phyloP scores from a whole-genome alignment of 768 basidiomycete genomes.

The Mycena galopus region DNA sequence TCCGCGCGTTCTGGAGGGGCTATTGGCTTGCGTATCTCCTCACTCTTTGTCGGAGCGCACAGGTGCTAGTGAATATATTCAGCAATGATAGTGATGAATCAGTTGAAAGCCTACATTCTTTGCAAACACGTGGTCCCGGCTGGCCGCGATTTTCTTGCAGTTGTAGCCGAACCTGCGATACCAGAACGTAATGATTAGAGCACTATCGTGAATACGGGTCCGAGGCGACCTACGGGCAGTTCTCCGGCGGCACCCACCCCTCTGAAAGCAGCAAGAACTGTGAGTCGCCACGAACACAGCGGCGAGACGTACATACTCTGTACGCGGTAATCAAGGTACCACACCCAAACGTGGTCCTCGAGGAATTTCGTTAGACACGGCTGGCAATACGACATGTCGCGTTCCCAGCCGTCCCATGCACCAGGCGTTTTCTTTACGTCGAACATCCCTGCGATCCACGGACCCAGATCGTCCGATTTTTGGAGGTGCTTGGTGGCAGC shows the following conservation, averaged over 20 bases:
- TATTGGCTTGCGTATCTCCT: no score
- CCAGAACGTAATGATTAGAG: no score
- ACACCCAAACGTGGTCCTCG: constrained; percentile 26
- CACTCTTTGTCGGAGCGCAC: background rate
- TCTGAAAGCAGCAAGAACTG: background rate
- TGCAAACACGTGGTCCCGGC: background rate
- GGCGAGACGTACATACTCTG: background rate
- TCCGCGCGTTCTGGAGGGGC: no score
- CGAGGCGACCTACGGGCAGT: background rate
- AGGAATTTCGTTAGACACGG: constrained; percentile 23
- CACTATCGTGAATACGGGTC: no score
- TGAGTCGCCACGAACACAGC: background rate
- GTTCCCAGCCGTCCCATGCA: background rate
- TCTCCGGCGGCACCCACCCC: background rate
- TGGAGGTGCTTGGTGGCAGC: background rate
- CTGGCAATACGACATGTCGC: constrained; percentile 18
- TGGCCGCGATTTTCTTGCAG: background rate
- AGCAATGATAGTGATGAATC: background rate
- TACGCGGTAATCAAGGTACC: constrained; percentile 4
- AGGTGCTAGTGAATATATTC: background rate
- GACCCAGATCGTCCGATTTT: background rate
- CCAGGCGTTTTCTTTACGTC: background rate
- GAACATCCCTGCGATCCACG: background rate
- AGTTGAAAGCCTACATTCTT: background rate
- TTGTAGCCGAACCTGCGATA: background rate